These are phyloP conservation scores for Alternaria sp. DNA, from an alignment of 2,329 filamentous ascomycete genomes.

Conservation along the genomic window DNA sequence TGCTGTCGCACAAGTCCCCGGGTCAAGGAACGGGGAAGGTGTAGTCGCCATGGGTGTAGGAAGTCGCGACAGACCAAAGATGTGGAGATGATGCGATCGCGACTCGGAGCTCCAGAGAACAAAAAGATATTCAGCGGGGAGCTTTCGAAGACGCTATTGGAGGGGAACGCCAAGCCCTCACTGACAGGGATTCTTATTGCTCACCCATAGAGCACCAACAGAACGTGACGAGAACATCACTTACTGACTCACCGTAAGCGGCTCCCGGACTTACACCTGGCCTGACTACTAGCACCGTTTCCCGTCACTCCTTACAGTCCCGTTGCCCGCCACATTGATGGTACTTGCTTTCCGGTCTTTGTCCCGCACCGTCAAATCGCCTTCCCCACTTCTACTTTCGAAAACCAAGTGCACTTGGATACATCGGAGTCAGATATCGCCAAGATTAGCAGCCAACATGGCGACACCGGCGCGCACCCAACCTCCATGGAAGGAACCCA, in stretches of 20 bases:
- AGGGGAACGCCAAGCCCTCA: slow-evolving; percentile 32
- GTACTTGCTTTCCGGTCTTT: slow-evolving; percentile 35
- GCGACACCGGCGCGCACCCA: slow-evolving; percentile 46
- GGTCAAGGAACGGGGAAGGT: slow-evolving; percentile 79
- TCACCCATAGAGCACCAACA: slow-evolving; percentile 12
- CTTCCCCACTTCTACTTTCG: slow-evolving; percentile 27
- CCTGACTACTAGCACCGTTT: slow-evolving; percentile 14
- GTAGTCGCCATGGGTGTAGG: slow-evolving; percentile 26
- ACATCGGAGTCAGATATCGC: slow-evolving; percentile 1
- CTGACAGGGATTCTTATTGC: slow-evolving; percentile 19
- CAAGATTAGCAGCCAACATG: slow-evolving; percentile 32
- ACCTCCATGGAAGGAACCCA: slow-evolving; percentile 49
- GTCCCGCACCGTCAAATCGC: slow-evolving; percentile 33
- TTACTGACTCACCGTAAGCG: slow-evolving; percentile 32
- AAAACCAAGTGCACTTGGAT: slow-evolving; percentile 19
- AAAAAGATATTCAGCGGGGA: slow-evolving; percentile 30
- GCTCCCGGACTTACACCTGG: slow-evolving; percentile 17
- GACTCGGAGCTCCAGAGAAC: slow-evolving; percentile 12
- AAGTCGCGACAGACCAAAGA: background rate
- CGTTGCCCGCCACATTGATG: slow-evolving; percentile 37
- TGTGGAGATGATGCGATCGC: slow-evolving; percentile 3
- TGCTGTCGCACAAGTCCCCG: slow-evolving; percentile 66
- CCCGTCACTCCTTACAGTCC: slow-evolving; percentile 23
- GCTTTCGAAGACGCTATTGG: slow-evolving; percentile 33
- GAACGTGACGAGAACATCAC: slow-evolving; percentile 13